A percentile compares a stretch with the other conserved stretches of the same genome.
Evolutionary conservation across 1,139 yeast species (phyloP).

Genomic region (Geotrichum candidum): DNA sequence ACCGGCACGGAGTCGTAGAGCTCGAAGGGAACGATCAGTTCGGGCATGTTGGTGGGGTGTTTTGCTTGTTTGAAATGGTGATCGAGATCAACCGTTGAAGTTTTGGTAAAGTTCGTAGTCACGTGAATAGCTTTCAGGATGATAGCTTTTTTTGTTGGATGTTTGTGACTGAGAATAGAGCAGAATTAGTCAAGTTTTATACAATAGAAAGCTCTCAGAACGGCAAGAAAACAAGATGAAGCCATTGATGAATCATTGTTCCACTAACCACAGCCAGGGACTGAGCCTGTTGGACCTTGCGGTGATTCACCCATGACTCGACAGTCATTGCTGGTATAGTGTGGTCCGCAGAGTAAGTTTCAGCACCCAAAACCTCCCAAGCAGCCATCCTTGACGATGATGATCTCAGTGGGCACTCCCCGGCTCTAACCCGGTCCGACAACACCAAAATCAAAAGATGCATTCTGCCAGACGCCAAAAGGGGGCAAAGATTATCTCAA

Average conservation of each 20-base stretch:
- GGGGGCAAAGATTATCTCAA: slow-evolving; percentile 8
- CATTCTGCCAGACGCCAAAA: slow-evolving; percentile 9
- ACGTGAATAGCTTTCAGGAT: background rate
- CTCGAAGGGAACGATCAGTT: slow-evolving; percentile 8
- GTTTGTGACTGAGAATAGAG: background rate
- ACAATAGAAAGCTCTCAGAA: background rate
- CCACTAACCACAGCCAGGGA: background rate
- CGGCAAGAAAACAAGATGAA: background rate
- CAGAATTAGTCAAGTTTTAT: background rate
- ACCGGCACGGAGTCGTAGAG: slow-evolving; percentile 6
- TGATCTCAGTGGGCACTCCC: background rate
- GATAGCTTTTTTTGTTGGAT: background rate
- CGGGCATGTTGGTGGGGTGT: background rate
- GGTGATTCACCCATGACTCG: background rate
- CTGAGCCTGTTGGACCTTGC: no score
- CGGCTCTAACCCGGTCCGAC: background rate
- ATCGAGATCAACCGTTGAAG: background rate
- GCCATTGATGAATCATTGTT: background rate
- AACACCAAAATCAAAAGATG: background rate
- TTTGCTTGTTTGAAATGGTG: background rate
- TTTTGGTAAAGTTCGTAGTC: background rate
- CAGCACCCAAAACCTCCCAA: background rate
- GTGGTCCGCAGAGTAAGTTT: background rate
- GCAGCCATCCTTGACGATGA: background rate
- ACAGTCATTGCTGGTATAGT: background rate